Conservation (phyloP, 2,329 filamentous ascomycete genomes). For the Pseudocercospora crystallina region DNA sequence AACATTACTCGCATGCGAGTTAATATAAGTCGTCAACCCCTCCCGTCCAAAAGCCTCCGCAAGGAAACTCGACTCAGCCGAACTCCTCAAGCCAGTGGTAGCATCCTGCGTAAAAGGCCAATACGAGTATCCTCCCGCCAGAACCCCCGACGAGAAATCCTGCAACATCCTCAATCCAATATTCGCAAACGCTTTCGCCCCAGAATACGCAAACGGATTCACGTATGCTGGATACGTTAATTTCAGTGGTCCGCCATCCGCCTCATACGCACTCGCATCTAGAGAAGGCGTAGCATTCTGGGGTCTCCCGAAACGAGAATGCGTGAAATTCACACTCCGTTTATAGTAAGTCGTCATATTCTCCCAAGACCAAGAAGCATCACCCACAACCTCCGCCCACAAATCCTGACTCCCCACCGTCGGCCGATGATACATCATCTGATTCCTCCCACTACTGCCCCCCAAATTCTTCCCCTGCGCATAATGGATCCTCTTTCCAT, state of each 20-base stretch:
- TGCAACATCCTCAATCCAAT: slow-evolving; percentile 30
- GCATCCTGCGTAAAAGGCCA: slow-evolving; percentile 35
- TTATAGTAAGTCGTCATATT: slow-evolving; percentile 61
- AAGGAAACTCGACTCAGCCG: slow-evolving; percentile 31
- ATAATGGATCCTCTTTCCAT: slow-evolving; percentile 26
- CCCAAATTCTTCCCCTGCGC: slow-evolving; percentile 31
- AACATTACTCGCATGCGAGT: slow-evolving; percentile 36
- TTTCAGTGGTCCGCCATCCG: slow-evolving; percentile 32
- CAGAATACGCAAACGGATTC: slow-evolving; percentile 31
- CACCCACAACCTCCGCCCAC: slow-evolving; percentile 57
- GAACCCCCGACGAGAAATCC: slow-evolving; percentile 29
- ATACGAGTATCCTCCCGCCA: slow-evolving; percentile 22
- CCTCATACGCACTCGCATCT: slow-evolving; percentile 18
- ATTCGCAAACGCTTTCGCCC: slow-evolving; percentile 25
- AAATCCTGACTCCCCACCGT: slow-evolving; percentile 33
- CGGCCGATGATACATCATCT: slow-evolving; percentile 31
- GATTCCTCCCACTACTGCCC: slow-evolving; percentile 28
- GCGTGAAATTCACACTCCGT: slow-evolving; percentile 29
- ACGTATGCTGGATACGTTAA: slow-evolving; percentile 34
- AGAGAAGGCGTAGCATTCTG: slow-evolving; percentile 12
- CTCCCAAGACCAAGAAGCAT: slow-evolving; percentile 56
- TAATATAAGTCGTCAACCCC: slow-evolving; percentile 33
- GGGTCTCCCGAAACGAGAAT: slow-evolving; percentile 13
- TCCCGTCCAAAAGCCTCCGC: slow-evolving; percentile 17
- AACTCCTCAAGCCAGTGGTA: slow-evolving; percentile 25